These are phyloP conservation scores for Citrus inodora DNA, from an alignment of 345 rosid species.

Conservation along the genomic window DNA sequence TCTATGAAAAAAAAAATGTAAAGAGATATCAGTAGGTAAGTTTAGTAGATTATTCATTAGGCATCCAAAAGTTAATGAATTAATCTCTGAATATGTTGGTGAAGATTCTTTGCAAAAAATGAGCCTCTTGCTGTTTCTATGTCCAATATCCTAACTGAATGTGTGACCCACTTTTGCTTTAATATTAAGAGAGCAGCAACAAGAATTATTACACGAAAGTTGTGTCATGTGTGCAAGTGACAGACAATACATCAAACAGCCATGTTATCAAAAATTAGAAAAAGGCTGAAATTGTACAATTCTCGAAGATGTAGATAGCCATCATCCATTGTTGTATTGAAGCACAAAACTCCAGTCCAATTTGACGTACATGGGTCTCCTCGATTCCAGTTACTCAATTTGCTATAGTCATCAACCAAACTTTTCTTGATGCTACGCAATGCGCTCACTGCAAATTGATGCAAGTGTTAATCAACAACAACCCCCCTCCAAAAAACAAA, in stretches of 20 bases:
- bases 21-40: neutral
- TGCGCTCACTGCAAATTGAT: conserved; percentile 53
- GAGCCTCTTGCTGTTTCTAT: neutral
- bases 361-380: conserved; percentile 87
- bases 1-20: neutral
- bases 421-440: conserved; percentile 47
- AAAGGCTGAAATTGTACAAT: conserved; percentile 43
- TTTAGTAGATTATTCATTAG: neutral
- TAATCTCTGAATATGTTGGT: neutral
- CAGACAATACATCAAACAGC: neutral
- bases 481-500: neutral
- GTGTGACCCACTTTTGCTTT: neutral
- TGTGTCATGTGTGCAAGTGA: neutral
- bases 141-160: neutral
- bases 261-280: neutral
- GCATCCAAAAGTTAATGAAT: neutral
- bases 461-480: neutral
- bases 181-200: neutral
- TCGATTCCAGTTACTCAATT: conserved; percentile 65
- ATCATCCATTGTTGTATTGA: conserved; percentile 45
- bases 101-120: neutral
- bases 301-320: conserved; percentile 77
- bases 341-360: conserved; percentile 93
- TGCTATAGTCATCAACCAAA: conserved; percentile 55
- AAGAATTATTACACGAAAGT: neutral